A percentile compares a stretch with the other conserved stretches of the same genome.
These are phyloP conservation scores for Linum lewisii DNA, from an alignment of 345 rosid species.

Conservation along the genomic window DNA sequence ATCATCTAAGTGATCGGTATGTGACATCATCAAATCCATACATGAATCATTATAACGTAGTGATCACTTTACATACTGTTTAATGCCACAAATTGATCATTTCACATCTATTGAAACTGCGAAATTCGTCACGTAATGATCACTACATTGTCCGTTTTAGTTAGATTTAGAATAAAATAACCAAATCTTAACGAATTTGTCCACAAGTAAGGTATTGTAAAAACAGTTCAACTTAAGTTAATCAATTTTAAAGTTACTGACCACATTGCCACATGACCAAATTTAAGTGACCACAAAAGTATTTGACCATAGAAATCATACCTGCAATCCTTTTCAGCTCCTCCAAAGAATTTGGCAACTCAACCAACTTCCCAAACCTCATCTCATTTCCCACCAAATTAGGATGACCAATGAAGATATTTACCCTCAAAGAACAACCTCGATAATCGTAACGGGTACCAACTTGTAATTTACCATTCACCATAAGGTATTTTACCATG, in stretches of 20 bases:
- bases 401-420: constrained; percentile 70
- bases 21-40: too few species aligned
- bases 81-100: too few species aligned
- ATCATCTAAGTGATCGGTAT: too few species aligned
- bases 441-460: constrained; percentile 30
- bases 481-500: constrained; percentile 52
- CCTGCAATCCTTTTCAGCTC: constrained; percentile 79
- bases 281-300: neutral
- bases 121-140: too few species aligned
- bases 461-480: constrained; percentile 50
- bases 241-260: neutral
- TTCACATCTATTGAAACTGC: too few species aligned
- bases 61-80: too few species aligned
- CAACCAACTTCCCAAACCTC: constrained; percentile 55
- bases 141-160: too few species aligned
- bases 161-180: neutral
- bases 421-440: constrained; percentile 35
- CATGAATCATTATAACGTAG: too few species aligned
- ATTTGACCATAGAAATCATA: constrained; percentile 10
- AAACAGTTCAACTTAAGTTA: too few species aligned
- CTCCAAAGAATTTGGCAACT: constrained; percentile 53
- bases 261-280: neutral
- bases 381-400: constrained; percentile 30
- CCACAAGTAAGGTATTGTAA: too few species aligned
- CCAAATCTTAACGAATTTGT: neutral